Conservation (phyloP, 768 basidiomycete species). For the Lentinula boryana region DNA sequence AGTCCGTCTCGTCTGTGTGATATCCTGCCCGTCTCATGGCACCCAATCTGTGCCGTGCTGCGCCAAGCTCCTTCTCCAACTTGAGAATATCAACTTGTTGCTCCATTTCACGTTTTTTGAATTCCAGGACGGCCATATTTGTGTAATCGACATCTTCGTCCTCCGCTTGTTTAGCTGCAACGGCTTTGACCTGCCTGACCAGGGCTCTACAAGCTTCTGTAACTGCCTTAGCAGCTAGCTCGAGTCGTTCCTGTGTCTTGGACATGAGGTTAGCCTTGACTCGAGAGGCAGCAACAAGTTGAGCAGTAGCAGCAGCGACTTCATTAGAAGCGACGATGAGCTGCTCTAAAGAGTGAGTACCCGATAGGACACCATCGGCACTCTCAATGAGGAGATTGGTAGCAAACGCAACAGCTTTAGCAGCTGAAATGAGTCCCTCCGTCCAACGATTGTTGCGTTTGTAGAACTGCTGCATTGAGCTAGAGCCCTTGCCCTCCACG, state of each 20-base stretch:
- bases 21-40: constrained; percentile 87
- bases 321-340: constrained; percentile 99
- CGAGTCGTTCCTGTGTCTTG: constrained; percentile 94
- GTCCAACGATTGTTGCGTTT: constrained; percentile 99
- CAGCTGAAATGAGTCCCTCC: constrained; percentile 96
- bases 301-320: constrained; percentile 94
- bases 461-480: constrained; percentile 94
- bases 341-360: constrained; percentile 95
- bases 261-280: constrained; percentile 99
- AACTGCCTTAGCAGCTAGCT: constrained; percentile 95
- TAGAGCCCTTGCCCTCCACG: constrained; percentile 89
- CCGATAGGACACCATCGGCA: constrained; percentile 95
- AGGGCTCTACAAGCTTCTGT: constrained; percentile 96
- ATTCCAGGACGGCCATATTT: constrained; percentile 90
- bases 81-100: constrained; percentile 98
- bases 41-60: constrained; percentile 74
- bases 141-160: constrained; percentile 86
- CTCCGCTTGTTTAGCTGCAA: constrained; percentile 76
- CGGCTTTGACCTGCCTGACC: constrained; percentile 93
- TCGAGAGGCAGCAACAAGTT: constrained; percentile 95
- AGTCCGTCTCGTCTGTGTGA: constrained; percentile 81
- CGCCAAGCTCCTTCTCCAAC: constrained; percentile 92
- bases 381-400: constrained; percentile 94
- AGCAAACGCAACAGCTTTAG: constrained; percentile 95
- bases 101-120: constrained; percentile 98